phyloP scores from a whole-genome alignment of 805 yeast genomes.

The Cyberlindnera nakhonratchasimensis region DNA sequence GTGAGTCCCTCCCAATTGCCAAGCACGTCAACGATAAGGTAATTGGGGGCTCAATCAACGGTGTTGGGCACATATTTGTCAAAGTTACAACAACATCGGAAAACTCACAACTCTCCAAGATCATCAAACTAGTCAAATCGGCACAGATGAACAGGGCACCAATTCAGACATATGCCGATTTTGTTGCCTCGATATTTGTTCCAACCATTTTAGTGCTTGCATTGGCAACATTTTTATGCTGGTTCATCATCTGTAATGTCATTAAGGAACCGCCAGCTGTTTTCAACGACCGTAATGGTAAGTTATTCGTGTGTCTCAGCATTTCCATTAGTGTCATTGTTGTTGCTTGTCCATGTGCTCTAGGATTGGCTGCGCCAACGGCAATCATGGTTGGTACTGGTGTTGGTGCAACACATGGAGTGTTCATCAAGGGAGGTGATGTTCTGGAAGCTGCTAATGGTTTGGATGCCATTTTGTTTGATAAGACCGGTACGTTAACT shows the following conservation, averaged over 20 bases:
- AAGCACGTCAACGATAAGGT: conserved; percentile 61
- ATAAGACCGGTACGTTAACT: conserved; percentile 95
- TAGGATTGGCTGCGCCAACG: conserved; percentile 97
- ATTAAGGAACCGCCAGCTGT: conserved; percentile 43
- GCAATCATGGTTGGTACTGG: conserved; percentile 99
- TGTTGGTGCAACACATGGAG: conserved; percentile 86
- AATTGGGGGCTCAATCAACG: conserved; percentile 90
- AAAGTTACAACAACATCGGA: conserved; percentile 71
- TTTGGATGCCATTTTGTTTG: conserved; percentile 71
- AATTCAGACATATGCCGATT: conserved; percentile 85
- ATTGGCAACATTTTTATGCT: conserved; percentile 57
- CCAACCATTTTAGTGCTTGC: conserved; percentile 67
- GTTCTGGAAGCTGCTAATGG: conserved; percentile 70
- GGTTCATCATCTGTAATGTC: conserved; percentile 46
- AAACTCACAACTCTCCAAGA: conserved; percentile 82
- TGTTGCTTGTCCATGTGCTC: conserved; percentile 98
- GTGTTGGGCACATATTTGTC: conserved; percentile 67
- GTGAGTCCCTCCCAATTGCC: conserved; percentile 77
- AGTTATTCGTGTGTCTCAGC: conserved; percentile 64
- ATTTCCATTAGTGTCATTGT: conserved; percentile 89
- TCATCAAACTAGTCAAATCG: conserved; percentile 79
- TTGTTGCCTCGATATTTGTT: conserved; percentile 80
- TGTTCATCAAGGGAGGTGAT: conserved; percentile 90
- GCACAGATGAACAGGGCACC: conserved; percentile 91
- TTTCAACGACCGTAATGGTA: conserved; percentile 50